Evolutionary conservation across 805 yeast species (phyloP), one percentile per base, ranked within the genome.

Genomic region (Pichia sporocuriosa): DNA sequence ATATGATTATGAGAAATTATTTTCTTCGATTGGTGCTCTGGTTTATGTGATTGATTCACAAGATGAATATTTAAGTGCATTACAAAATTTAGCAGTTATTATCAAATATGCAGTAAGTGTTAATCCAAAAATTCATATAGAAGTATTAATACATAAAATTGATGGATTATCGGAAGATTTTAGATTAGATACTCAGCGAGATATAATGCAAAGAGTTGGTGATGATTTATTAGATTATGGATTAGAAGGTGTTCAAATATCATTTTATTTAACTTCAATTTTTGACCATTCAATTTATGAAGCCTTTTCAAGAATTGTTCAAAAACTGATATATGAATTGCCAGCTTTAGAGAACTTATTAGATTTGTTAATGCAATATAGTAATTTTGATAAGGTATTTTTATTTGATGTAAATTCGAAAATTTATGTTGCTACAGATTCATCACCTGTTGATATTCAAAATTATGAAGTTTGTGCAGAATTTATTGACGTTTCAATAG

Each of bases 381-480:
- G 89, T 12, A 84, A 84, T 21, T 83, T 93, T 47, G 98, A 93
- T 51, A 93, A 93, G 66, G 90, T 93, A 16, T 93, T 89, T 54
- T 61, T 93, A 43, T 90, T 93, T 55, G 98, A 93, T 58, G 78
- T 90, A 21, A 84, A 85, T 55, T 84, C 96, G 15, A 93, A 93
- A 59, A 85, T 93, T 17, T 93, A 90, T 58, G 88, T 90, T 37
- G 96, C 97, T 5, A 90, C 97, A 0, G 98, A 93, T 60, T 84
- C 96, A 0, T 80, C 89, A 2, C 97, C 97, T 0, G 96, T 90
- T 30, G 97, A 90, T 63, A 83, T 87, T 31, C 95, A 88, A 56
- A 85, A 94, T 0, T 93, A 93, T 59, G 97, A 93, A 59, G 95
- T 90, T 2, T 93, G 97, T 62, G 94, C 97, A 0, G 97, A 93